These are phyloP conservation scores for Irineochytrium annulatum DNA, from an alignment of 192 early-diverging fungal genomes.

Conservation along the genomic window DNA sequence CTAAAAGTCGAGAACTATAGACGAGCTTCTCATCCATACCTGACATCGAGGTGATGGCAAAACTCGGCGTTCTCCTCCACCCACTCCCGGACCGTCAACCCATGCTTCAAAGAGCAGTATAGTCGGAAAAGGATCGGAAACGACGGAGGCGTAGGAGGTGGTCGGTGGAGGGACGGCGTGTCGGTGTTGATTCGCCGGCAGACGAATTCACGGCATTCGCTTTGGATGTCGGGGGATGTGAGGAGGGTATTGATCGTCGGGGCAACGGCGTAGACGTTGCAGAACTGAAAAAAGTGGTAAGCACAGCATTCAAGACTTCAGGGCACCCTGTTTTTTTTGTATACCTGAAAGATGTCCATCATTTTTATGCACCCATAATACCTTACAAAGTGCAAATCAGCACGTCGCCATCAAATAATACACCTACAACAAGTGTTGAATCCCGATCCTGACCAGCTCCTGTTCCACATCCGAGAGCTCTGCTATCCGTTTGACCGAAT, in stretches of 20 bases:
- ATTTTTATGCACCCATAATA: slow-evolving; percentile 88
- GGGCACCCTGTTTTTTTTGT: neutral
- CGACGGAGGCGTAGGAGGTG: slow-evolving; percentile 35
- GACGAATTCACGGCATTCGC: slow-evolving; percentile 76
- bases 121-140: slow-evolving; percentile 71
- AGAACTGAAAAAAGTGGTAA: slow-evolving; percentile 54
- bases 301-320: neutral
- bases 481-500: slow-evolving; percentile 77
- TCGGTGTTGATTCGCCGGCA: slow-evolving; percentile 40
- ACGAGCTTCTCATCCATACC: slow-evolving; percentile 38
- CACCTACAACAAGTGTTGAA: slow-evolving; percentile 84
- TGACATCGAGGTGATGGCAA: slow-evolving; percentile 70
- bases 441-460: slow-evolving; percentile 69
- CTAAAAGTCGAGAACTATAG: slow-evolving; percentile 5
- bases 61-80: slow-evolving; percentile 69
- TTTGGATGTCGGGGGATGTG: slow-evolving; percentile 59
- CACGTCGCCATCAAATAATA: slow-evolving; percentile 1
- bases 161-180: too few relatives aligned
- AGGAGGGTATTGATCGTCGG: slow-evolving; percentile 60
- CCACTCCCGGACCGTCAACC: slow-evolving; percentile 81
- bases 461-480: slow-evolving; percentile 72
- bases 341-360: slow-evolving; percentile 81
- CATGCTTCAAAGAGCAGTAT: slow-evolving; percentile 75
- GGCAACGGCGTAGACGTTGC: slow-evolving; percentile 79
- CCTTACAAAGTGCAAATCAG: slow-evolving; percentile 31